These are phyloP conservation scores for Aspergillus versicolor DNA, from an alignment of 2,329 filamentous ascomycete genomes.

Conservation along the genomic window DNA sequence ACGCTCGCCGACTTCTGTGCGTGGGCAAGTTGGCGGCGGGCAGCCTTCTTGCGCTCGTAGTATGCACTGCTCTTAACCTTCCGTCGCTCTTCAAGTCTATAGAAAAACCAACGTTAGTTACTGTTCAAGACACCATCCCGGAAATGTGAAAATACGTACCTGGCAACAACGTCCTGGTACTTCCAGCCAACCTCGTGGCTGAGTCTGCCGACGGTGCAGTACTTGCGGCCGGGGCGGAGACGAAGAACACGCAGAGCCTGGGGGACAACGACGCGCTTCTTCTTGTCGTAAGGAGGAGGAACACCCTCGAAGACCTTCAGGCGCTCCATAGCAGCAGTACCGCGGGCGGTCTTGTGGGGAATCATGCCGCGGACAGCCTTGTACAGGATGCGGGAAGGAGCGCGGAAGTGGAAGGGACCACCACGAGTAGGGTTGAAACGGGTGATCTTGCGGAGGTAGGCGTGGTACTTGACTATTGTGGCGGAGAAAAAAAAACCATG, in stretches of 20 bases:
- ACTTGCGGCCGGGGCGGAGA: constrained; percentile 99
- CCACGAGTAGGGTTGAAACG: constrained; percentile 99
- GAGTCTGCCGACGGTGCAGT: constrained; percentile 97
- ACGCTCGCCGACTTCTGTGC: constrained; percentile 89
- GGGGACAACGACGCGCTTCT: constrained; percentile 99
- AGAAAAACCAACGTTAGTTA: constrained; percentile 20
- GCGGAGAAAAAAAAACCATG: constrained; percentile 25
- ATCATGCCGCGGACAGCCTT: constrained; percentile 99
- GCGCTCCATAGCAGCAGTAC: constrained; percentile 93
- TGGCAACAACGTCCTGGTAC: constrained; percentile 98
- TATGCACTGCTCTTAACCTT: constrained; percentile 99
- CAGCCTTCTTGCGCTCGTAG: constrained; percentile 99
- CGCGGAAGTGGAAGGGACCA: constrained; percentile 99
- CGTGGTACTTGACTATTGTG: constrained; percentile 95
- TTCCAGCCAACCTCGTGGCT: constrained; percentile 99
- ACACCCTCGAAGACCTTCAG: constrained; percentile 99
- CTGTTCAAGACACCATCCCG: constrained; percentile 5
- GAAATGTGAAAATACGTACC: constrained; percentile 61
- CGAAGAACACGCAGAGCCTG: constrained; percentile 95
- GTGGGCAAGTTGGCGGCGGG: constrained; percentile 83
- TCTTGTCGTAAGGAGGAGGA: constrained; percentile 97
- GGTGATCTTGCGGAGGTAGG: constrained; percentile 99
- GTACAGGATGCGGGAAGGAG: constrained; percentile 99
- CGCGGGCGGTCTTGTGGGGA: constrained; percentile 98
- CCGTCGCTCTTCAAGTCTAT: constrained; percentile 96